A percentile compares a stretch with the other conserved stretches of the same genome.
Conservation (phyloP, 1,284 basidiomycete genomes). For the Tremellales sp. region DNA sequence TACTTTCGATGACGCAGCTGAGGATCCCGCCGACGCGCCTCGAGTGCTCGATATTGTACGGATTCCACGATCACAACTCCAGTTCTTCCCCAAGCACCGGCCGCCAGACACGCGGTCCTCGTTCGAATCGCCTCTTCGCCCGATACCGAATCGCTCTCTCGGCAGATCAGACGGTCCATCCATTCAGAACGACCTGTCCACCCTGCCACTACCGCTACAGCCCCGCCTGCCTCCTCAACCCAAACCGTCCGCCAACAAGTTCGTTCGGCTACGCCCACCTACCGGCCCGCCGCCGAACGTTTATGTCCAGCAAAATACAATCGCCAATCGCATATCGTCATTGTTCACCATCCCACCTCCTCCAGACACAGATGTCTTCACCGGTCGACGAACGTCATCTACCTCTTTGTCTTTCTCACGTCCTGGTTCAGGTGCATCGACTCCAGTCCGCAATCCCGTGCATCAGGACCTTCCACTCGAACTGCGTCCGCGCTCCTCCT, state of each 20-base stretch:
- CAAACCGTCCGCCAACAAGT: constrained; percentile 7
- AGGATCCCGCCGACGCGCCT: constrained; percentile 2
- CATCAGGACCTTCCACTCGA: neutral
- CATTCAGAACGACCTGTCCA: constrained; percentile 23
- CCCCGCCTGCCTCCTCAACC: constrained; percentile 3
- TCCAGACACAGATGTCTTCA: constrained; percentile 8
- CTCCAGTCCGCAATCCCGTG: neutral
- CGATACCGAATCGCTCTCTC: neutral
- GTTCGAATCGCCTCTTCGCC: neutral
- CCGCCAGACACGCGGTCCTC: constrained; percentile 10
- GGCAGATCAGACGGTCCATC: constrained; percentile 8
- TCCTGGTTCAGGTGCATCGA: neutral
- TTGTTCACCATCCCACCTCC: constrained; percentile 27
- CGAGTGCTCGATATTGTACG: constrained; percentile 39
- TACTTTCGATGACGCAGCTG: neutral
- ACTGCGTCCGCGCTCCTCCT: neutral
- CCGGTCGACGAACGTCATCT: neutral
- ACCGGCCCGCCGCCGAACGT: neutral
- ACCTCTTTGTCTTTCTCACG: neutral
- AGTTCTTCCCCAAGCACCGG: constrained; percentile 42
- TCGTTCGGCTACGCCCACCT: constrained; percentile 27
- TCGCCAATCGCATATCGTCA: constrained; percentile 20
- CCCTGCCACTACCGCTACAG: constrained; percentile 21
- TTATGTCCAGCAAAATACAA: constrained; percentile 4
- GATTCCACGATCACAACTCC: constrained; percentile 43